A percentile compares a stretch with the other conserved stretches of the same genome.
Evolutionary conservation across 1,284 basidiomycete genomes (phyloP).

Genomic region (Cryptococcus sp.): DNA sequence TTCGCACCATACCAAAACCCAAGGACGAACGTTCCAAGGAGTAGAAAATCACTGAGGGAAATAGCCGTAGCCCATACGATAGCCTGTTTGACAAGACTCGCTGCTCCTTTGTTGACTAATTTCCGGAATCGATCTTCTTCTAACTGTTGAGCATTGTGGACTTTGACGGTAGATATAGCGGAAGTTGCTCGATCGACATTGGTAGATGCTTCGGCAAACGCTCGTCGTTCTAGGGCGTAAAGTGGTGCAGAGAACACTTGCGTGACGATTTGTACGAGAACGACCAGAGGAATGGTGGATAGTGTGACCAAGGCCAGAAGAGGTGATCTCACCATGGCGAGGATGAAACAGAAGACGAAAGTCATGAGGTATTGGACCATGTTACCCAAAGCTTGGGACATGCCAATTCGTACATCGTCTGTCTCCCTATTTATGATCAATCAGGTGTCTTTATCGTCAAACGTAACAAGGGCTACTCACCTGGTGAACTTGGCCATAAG

Average conservation of each 20-base stretch:
- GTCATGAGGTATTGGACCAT: slow-evolving; percentile 77
- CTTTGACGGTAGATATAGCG: slow-evolving; percentile 88
- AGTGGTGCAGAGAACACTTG: slow-evolving; percentile 64
- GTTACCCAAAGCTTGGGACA: slow-evolving; percentile 70
- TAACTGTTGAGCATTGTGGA: slow-evolving; percentile 75
- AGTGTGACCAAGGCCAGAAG: slow-evolving; percentile 86
- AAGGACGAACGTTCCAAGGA: slow-evolving; percentile 90
- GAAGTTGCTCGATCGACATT: slow-evolving; percentile 71
- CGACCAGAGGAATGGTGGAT: slow-evolving; percentile 77
- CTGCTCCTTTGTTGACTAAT: slow-evolving; percentile 54
- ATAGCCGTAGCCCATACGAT: slow-evolving; percentile 71
- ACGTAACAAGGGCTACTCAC: slow-evolving; percentile 50
- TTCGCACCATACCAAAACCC: slow-evolving; percentile 94
- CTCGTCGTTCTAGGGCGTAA: slow-evolving; percentile 62
- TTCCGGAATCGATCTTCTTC: slow-evolving; percentile 57
- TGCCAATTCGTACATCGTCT: slow-evolving; percentile 83
- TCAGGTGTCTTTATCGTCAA: background rate
- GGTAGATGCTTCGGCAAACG: slow-evolving; percentile 67
- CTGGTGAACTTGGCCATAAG: slow-evolving; percentile 90
- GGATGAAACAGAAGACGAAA: slow-evolving; percentile 67
- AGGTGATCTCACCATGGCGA: slow-evolving; percentile 78
- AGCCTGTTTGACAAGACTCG: slow-evolving; percentile 52
- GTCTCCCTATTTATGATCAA: slow-evolving; percentile 64
- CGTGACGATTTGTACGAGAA: slow-evolving; percentile 68
- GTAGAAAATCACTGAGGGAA: slow-evolving; percentile 68